Conservation (phyloP, 768 basidiomycete genomes). For the Amanita rubescens region DNA sequence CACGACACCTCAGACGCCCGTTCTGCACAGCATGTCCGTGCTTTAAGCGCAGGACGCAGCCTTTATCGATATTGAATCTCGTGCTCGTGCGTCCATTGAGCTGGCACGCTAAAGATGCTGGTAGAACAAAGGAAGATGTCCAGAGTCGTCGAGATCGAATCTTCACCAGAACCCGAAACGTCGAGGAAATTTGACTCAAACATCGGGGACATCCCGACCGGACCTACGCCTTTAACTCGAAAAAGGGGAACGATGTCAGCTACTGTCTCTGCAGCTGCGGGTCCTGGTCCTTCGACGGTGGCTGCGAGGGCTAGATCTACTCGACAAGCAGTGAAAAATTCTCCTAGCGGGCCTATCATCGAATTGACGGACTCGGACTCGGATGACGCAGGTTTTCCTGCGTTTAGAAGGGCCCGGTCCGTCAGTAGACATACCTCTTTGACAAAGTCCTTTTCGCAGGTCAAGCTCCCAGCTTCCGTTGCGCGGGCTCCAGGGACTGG, state of each 20-base stretch:
- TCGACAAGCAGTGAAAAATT: not conserved
- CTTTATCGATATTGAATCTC: not conserved
- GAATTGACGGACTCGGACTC: conserved; percentile 6
- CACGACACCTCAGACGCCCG: not conserved
- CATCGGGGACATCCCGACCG: not conserved
- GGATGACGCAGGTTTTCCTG: not conserved
- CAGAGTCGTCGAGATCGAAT: not conserved
- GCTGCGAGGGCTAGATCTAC: not conserved
- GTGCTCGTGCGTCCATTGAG: not conserved
- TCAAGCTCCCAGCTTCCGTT: not conserved
- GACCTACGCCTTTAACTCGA: not conserved
- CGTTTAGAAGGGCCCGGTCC: not conserved
- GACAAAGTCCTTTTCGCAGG: not conserved
- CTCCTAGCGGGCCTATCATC: not conserved
- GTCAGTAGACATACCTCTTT: not conserved
- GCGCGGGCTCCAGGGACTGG: not conserved
- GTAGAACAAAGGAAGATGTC: not conserved
- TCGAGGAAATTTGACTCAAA: not conserved
- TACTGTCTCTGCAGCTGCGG: not conserved
- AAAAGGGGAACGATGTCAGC: not conserved
- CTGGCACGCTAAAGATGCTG: not conserved
- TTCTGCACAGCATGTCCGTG: no score
- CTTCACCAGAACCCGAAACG: not conserved
- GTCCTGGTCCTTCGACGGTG: not conserved
- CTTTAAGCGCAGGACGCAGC: not conserved